Conservation (phyloP, 495 filamentous ascomycete species). For the Neurospora sp. region DNA sequence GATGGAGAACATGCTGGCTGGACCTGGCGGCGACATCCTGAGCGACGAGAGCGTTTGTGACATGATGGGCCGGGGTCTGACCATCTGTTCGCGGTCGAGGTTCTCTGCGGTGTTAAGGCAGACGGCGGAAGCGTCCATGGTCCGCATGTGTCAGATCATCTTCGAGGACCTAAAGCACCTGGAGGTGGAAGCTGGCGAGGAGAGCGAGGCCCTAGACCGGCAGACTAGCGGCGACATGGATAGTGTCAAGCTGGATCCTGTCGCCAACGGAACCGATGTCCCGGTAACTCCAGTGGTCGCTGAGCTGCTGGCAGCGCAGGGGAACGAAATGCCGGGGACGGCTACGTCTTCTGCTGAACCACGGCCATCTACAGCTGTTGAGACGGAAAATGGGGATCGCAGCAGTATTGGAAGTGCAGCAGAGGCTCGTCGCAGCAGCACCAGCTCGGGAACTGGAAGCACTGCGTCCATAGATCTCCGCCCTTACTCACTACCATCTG, state of each 20-base stretch:
- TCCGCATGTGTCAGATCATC: conserved; percentile 96
- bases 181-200: conserved; percentile 57
- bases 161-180: conserved; percentile 86
- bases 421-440: conserved; percentile 20
- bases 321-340: conserved; percentile 31
- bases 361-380: conserved; percentile 34
- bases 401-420: conserved; percentile 8
- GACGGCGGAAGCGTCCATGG: conserved; percentile 94
- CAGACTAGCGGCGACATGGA: conserved; percentile 59
- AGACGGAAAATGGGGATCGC: conserved; percentile 14
- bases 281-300: conserved; percentile 13
- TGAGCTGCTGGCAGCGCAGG: neutral
- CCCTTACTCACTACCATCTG: conserved; percentile 89
- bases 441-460: conserved; percentile 24
- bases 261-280: conserved; percentile 59
- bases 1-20: conserved; percentile 95
- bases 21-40: conserved; percentile 80
- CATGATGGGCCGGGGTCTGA: conserved; percentile 98
- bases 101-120: conserved; percentile 84
- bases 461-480: conserved; percentile 51
- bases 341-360: conserved; percentile 38
- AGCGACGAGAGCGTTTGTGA: conserved; percentile 97
- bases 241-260: conserved; percentile 78
- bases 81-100: conserved; percentile 91
- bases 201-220: conserved; percentile 48